Conservation (phyloP, 2,329 filamentous ascomycete genomes). For the Claviceps sp. region DNA sequence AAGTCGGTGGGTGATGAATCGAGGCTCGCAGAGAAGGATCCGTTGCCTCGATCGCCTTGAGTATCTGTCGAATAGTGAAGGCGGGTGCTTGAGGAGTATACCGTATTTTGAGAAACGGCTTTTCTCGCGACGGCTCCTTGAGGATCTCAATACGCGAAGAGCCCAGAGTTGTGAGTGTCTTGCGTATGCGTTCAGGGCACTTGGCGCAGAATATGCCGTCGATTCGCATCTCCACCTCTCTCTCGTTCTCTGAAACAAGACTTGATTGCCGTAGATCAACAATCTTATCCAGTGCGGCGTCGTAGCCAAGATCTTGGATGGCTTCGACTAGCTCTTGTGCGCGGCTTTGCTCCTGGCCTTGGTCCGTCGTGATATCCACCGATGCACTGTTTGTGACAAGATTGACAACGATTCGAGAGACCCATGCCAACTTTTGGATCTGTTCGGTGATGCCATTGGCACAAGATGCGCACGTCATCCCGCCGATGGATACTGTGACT, state of each 20-base stretch:
- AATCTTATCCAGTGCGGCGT: constrained; percentile 43
- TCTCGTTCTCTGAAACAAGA: constrained; percentile 19
- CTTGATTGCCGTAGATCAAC: constrained; percentile 29
- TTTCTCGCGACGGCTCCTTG: constrained; percentile 39
- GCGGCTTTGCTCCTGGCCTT: constrained; percentile 20
- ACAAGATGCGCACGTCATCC: constrained; percentile 64
- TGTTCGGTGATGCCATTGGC: constrained; percentile 47
- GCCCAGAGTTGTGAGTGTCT: constrained; percentile 39
- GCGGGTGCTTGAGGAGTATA: constrained; percentile 56
- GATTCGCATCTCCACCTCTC: constrained; percentile 52
- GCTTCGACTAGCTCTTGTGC: constrained; percentile 25
- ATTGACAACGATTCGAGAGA: constrained; percentile 46
- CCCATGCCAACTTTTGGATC: constrained; percentile 41
- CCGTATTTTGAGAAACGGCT: constrained; percentile 54
- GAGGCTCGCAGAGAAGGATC: constrained; percentile 54
- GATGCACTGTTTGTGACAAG: constrained; percentile 54
- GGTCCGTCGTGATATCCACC: constrained; percentile 32
- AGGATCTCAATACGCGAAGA: constrained; percentile 37
- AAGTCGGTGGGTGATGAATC: constrained; percentile 66
- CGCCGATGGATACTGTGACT: constrained; percentile 46
- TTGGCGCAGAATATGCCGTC: constrained; percentile 65
- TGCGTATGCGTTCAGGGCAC: constrained; percentile 47
- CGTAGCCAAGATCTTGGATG: constrained; percentile 53
- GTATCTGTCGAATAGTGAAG: constrained; percentile 65
- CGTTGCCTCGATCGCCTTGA: constrained; percentile 50